Evolutionary conservation across 352 stramenopile species (phyloP).

Genomic region (Peronosclerospora sorghi): DNA sequence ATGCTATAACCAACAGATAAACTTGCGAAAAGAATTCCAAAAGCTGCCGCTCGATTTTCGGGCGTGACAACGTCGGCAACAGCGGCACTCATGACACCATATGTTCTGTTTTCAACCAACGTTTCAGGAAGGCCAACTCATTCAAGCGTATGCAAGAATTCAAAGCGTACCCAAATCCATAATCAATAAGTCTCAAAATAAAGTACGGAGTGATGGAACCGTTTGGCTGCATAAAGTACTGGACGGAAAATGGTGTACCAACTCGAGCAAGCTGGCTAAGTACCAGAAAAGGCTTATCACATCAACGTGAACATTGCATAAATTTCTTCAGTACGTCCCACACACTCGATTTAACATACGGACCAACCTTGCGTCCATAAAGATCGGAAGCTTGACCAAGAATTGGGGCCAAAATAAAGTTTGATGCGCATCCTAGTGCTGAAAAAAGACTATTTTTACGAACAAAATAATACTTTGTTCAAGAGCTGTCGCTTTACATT

Average conservation of each 20-base stretch:
- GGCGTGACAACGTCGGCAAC: constrained; percentile 51
- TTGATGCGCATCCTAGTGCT: constrained; percentile 38
- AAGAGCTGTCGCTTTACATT: neutral
- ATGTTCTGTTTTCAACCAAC: constrained; percentile 25
- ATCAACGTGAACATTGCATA: neutral
- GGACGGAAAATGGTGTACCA: constrained; percentile 50
- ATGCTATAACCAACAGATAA: constrained; percentile 48
- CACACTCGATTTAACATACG: neutral
- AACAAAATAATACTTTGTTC: neutral
- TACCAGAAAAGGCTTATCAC: constrained; percentile 56
- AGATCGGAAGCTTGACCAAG: constrained; percentile 63
- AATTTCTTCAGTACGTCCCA: neutral
- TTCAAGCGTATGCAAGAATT: neutral
- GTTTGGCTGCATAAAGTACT: constrained; percentile 49
- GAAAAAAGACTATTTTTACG: constrained; percentile 51
- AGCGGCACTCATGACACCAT: constrained; percentile 46
- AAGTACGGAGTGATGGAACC: constrained; percentile 61
- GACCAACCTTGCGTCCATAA: constrained; percentile 61
- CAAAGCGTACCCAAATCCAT: constrained; percentile 40
- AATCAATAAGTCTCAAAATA: constrained; percentile 43
- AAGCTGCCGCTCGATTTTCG: constrained; percentile 42
- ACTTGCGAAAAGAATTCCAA: constrained; percentile 51
- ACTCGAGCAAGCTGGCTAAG: constrained; percentile 47
- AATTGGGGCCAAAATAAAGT: constrained; percentile 61
- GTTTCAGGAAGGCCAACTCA: neutral